Evolutionary conservation across 192 early-diverging fungal genomes (phyloP).

Genomic region (Coemansia sp.): DNA sequence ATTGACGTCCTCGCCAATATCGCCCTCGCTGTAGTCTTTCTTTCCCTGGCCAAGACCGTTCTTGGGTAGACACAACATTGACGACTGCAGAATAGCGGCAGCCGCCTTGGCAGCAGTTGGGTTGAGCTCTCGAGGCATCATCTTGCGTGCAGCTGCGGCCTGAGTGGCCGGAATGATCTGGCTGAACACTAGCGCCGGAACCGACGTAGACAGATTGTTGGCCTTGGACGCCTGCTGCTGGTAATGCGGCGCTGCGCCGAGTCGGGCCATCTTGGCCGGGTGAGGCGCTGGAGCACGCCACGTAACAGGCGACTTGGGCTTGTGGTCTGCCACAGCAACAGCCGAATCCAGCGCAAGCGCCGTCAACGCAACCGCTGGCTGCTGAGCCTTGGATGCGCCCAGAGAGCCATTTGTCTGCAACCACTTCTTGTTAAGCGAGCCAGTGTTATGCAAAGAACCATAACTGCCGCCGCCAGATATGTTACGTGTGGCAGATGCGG

Average conservation of each 20-base stretch:
- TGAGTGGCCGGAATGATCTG: slow-evolving; percentile 55
- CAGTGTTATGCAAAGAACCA: background rate
- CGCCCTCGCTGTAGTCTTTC: slow-evolving; percentile 19
- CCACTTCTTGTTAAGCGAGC: slow-evolving; percentile 42
- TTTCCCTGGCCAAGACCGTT: slow-evolving; percentile 55
- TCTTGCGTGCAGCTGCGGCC: slow-evolving; percentile 53
- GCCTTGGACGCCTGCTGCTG: slow-evolving; percentile 11
- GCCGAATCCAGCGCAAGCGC: slow-evolving; percentile 25
- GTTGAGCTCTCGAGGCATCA: slow-evolving; percentile 57
- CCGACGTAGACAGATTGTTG: slow-evolving; percentile 49
- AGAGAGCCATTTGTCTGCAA: slow-evolving; percentile 8
- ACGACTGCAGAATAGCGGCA: slow-evolving; percentile 51
- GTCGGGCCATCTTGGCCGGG: background rate
- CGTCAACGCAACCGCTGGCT: slow-evolving; percentile 15
- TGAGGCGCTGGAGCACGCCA: slow-evolving; percentile 24
- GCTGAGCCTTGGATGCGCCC: background rate
- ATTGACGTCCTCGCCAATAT: background rate
- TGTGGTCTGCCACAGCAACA: slow-evolving; percentile 7
- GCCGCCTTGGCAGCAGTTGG: slow-evolving; percentile 47
- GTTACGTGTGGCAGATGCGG: background rate
- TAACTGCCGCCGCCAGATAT: background rate
- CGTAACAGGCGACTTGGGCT: slow-evolving; percentile 25
- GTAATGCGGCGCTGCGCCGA: background rate
- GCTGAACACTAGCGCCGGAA: slow-evolving; percentile 53
- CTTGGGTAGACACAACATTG: slow-evolving; percentile 51